phyloP scores from a whole-genome alignment of 768 basidiomycete genomes.

The Lactarius hatsudake region DNA sequence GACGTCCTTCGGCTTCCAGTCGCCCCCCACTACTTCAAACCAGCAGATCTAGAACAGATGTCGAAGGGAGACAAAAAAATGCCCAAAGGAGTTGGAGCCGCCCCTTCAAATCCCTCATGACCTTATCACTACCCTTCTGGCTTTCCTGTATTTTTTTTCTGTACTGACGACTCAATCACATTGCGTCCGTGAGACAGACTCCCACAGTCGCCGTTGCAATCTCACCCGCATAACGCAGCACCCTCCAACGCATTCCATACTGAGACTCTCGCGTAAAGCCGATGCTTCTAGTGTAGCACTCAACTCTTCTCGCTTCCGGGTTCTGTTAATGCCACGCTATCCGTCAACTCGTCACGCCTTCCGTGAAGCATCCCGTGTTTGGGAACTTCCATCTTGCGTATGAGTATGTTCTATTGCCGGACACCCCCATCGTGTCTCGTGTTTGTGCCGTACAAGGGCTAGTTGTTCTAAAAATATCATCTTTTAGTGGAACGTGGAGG shows the following conservation, averaged over 20 bases:
- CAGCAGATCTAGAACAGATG: constrained; percentile 75
- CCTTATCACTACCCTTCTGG: constrained; percentile 3
- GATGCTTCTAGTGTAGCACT: not conserved
- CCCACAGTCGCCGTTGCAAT: not conserved
- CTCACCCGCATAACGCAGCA: not conserved
- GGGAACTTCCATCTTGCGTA: not conserved
- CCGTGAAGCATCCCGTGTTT: not conserved
- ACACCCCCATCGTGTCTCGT: not conserved
- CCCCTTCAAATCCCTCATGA: constrained; percentile 21
- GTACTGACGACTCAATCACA: constrained; percentile 7
- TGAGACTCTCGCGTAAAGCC: not conserved
- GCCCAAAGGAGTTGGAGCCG: constrained; percentile 68
- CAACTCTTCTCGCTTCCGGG: not conserved
- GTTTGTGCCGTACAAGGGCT: not conserved
- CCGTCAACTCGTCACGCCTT: not conserved
- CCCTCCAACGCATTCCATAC: not conserved
- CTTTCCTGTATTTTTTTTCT: constrained; percentile 8
- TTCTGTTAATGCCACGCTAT: not conserved
- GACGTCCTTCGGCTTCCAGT: constrained; percentile 45
- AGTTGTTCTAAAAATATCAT: not conserved
- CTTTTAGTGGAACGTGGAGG: not conserved
- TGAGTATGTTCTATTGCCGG: not conserved
- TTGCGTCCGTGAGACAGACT: not conserved
- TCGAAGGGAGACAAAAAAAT: constrained; percentile 86
- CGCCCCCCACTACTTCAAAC: constrained; percentile 95